Conservation (phyloP, 2,329 filamentous ascomycete species). For the Neofusicoccum sp. region DNA sequence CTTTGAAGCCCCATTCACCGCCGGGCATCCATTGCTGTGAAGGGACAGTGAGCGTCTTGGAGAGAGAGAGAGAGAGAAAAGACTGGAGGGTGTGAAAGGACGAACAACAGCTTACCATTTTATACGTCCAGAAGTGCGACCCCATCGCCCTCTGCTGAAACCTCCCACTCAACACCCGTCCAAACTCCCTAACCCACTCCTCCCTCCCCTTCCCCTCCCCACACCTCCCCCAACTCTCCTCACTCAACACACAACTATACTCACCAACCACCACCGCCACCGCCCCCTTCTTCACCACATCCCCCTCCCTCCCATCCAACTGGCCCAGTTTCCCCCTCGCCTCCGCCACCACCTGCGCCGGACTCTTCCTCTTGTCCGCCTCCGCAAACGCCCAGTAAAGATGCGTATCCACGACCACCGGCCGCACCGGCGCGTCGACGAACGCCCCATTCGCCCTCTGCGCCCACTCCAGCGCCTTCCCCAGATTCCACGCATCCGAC, state of each 20-base stretch:
- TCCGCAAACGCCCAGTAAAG: constrained; percentile 60
- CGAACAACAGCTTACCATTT: constrained; percentile 48
- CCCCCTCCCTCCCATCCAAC: constrained; percentile 48
- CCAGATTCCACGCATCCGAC: constrained; percentile 58
- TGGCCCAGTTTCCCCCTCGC: constrained; percentile 45
- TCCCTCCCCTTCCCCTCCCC: constrained; percentile 35
- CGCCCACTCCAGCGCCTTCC: constrained; percentile 46
- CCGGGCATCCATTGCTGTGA: constrained; percentile 59
- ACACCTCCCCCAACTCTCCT: constrained; percentile 47
- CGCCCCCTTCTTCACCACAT: constrained; percentile 50
- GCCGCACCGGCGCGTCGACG: constrained; percentile 31
- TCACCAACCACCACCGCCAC: constrained; percentile 56
- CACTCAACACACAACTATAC: constrained; percentile 57
- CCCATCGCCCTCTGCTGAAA: constrained; percentile 54
- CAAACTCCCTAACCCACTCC: constrained; percentile 46
- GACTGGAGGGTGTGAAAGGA: not conserved
- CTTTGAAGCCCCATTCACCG: constrained; percentile 60
- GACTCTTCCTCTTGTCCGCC: constrained; percentile 50
- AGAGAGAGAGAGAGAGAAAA: not conserved
- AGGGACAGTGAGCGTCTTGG: no score
- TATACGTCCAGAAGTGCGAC: constrained; percentile 60
- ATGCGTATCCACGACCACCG: constrained; percentile 59
- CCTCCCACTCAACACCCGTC: constrained; percentile 46
- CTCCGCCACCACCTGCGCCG: constrained; percentile 52
- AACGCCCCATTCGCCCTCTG: constrained; percentile 39